Base-by-base conservation (phyloP, 2,329 filamentous ascomycete species). In the Penicillium glabrum region DNA sequence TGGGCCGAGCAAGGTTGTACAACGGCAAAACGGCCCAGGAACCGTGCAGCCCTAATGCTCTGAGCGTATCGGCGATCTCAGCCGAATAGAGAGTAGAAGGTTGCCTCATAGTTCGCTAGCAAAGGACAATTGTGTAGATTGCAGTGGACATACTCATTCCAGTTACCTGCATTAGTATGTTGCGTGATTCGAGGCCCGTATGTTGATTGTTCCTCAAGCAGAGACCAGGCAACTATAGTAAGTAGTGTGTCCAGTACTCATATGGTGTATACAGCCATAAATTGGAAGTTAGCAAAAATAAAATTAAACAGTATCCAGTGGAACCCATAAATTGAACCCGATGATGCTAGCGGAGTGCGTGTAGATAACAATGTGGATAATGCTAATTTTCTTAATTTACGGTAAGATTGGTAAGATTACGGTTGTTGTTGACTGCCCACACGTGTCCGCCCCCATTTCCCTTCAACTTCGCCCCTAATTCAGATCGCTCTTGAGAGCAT, bases 381-480 rank as follows among this genome's bases (percentile, higher is more conserved):
- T 7, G 27, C 26, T 46, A 10, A 46, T 48, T 48, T 48, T 48
- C n/a, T 23, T 35, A 48, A 48, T 48, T 48, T 48, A 48, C 46
- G n/a, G 33, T 47, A 54, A 54, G 51, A 54, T 58, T 51, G n/a
- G 54, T 57, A 26, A 57, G 1, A 31, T 53, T 57, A 57, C 54
- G 23, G 47, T 29, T 44, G 26, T 13, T 46, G 23, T 24, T 37
- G 43, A 35, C 16, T 47, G 21, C 24, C 49, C 54, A 63, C 59
- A 62, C 61, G 57, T 65, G 61, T 59, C 63, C 58, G 57, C 62
- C 60, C 61, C 61, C 56, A 56, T 59, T 61, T 51, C 48, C 24
- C 49, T 47, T 31, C 41, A 16, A 37, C 46, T 46, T 27, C 51
- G 54, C 51, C 56, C 51, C 54, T 57, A 52, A 54, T 51, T 41